These are phyloP conservation scores for Austropuccinia psidii DNA, from an alignment of 1,284 basidiomycete species.

Conservation along the genomic window DNA sequence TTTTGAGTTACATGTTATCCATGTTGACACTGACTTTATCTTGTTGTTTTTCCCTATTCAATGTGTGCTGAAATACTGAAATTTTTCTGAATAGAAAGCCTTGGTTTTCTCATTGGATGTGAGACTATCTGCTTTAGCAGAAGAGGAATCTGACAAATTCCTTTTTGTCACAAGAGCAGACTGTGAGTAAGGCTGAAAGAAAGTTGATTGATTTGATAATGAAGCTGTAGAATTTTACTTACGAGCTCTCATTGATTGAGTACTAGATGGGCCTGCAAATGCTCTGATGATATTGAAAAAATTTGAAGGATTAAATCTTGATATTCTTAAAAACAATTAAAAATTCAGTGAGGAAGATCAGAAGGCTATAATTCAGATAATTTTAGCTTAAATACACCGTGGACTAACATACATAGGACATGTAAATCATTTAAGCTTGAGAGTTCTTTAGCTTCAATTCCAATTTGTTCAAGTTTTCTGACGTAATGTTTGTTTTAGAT, in stretches of 20 bases:
- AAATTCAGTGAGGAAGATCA: background rate
- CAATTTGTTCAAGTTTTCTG: slow-evolving; percentile 71
- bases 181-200: background rate
- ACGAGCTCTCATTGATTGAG: no score
- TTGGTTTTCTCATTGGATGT: slow-evolving; percentile 44
- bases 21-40: slow-evolving; percentile 98
- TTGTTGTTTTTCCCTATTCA: slow-evolving; percentile 97
- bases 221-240: no score
- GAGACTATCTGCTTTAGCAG: no score
- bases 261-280: no score
- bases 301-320: no score
- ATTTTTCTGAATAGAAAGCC: slow-evolving; percentile 48
- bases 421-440: slow-evolving; percentile 84
- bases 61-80: slow-evolving; percentile 51
- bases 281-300: no score
- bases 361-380: background rate
- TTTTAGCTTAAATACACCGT: slow-evolving; percentile 73
- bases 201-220: background rate
- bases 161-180: no score
- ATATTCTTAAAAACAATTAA: no score
- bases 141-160: no score
- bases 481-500: slow-evolving; percentile 72
- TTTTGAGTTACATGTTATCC: slow-evolving; percentile 98
- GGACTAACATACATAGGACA: slow-evolving; percentile 82
- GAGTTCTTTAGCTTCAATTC: slow-evolving; percentile 81